Base-by-base conservation (phyloP, 2,329 filamentous ascomycete species). In the Nemania diffusa region DNA sequence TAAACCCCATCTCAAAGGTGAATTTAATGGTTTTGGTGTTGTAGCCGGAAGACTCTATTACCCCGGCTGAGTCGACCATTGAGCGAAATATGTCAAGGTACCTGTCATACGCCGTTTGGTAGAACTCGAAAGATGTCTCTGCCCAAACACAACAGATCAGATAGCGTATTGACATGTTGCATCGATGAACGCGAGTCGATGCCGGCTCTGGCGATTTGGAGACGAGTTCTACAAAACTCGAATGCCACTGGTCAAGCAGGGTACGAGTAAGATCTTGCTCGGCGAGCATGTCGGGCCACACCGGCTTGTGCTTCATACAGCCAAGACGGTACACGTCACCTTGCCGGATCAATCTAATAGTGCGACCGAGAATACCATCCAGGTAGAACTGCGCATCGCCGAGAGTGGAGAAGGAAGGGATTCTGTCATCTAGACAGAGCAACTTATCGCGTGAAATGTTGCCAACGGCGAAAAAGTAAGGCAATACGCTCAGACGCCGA, bases 1-100 rank as follows among this genome's bases (percentile, higher is more conserved):
- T 71, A 32, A 79, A 81, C 0, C 80, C 81, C 71, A 80, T 79
- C 63, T 81, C 79, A n/a, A 83, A 82, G 26, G 74, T 79, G 69
- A 83, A 83, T 40, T 74, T 78, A 11, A 74, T 53, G 2, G 58
- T 29, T 8, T 29, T 22, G 29, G 40, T 20, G 24, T 9, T 8
- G 32, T 59, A 57, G 34, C 59, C n/a, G 7, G 64, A 48, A 4
- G 57, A 22, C 40, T 56, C 69, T 15, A 76, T 70, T 4, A 61
- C 57, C 0, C 67, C 59, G 0, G 77, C 78, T 17, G 74, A 69
- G 0, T 73, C 64, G 1, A 81, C 70, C 11, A 82, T 77, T 0
- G 68, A 66, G 5, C 70, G 65, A 20, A 82, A 82, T 1, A 71
- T 69, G 0, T 73, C 64, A 15, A 77, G 57, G 37, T 75, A 68